These are phyloP conservation scores for Adansonia grandidieri DNA, from an alignment of 441 rosid genomes.

Conservation along the genomic window DNA sequence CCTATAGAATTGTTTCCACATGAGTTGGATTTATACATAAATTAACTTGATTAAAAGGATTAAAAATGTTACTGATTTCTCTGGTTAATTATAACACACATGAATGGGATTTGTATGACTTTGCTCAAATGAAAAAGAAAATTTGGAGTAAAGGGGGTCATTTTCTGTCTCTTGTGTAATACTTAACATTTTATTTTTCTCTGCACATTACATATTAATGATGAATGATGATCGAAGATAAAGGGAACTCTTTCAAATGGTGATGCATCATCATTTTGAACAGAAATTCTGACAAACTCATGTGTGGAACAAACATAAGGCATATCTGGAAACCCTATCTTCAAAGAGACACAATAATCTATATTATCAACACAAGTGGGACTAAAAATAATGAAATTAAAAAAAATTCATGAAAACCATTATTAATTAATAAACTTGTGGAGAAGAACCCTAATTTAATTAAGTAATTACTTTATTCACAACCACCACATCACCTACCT, in stretches of 20 bases:
- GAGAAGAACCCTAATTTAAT: conserved; percentile 31
- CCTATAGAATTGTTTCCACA: neutral
- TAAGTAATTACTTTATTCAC: conserved; percentile 36
- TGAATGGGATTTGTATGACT: neutral
- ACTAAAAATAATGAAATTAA: conserved; percentile 13
- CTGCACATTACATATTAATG: neutral
- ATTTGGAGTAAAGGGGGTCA: neutral
- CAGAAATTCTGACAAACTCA: neutral
- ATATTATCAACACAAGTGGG: conserved; percentile 33
- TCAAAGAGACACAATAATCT: conserved; percentile 10
- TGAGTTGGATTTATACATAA: neutral
- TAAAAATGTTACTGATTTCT: neutral
- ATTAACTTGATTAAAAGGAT: neutral
- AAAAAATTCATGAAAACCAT: neutral
- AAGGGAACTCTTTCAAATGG: neutral
- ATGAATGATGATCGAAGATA: conserved; percentile 10
- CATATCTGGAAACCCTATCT: conserved; percentile 35
- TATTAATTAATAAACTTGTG: neutral
- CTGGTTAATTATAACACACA: neutral
- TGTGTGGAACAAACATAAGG: conserved; percentile 38
- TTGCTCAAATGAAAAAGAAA: neutral
- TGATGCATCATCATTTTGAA: conserved; percentile 1
- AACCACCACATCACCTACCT: conserved; percentile 40
- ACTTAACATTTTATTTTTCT: neutral
- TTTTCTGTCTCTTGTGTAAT: neutral